Evolutionary conservation across 2,329 filamentous ascomycete genomes (phyloP).

Genomic region (Colletotrichum sp.): DNA sequence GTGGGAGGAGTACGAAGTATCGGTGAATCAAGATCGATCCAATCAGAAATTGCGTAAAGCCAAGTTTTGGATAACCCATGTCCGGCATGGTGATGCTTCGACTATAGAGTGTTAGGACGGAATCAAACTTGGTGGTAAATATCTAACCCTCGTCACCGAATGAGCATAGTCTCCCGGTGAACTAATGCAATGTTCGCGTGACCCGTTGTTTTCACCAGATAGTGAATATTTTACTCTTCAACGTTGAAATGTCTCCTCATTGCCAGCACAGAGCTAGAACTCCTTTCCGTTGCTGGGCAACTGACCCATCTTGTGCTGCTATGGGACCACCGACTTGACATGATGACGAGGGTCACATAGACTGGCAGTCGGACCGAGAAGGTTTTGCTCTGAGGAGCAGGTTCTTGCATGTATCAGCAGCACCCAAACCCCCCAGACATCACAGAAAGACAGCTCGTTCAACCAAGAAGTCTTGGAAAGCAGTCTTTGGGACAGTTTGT

Average conservation of each 20-base stretch:
- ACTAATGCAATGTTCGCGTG: not conserved
- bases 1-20: not conserved
- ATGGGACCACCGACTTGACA: not conserved
- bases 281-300: not conserved
- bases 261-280: not conserved
- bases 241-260: not conserved
- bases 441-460: not conserved
- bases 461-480: not conserved
- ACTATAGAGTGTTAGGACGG: not conserved
- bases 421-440: not conserved
- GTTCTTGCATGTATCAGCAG: rapidly evolving
- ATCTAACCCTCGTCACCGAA: rapidly evolving
- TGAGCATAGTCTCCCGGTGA: not conserved
- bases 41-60: not conserved
- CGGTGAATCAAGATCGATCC: not conserved
- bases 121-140: not conserved
- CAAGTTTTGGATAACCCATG: not conserved
- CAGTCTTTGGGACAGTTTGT: not conserved
- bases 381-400: rapidly evolving
- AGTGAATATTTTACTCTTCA: not conserved
- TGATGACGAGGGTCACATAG: not conserved
- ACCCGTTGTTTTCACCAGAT: rapidly evolving
- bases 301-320: not conserved
- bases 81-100: not conserved
- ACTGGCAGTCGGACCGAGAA: not conserved